Evolutionary conservation across 2,329 filamentous ascomycete genomes (phyloP).

Genomic region (Aspergillus fumigatus): DNA sequence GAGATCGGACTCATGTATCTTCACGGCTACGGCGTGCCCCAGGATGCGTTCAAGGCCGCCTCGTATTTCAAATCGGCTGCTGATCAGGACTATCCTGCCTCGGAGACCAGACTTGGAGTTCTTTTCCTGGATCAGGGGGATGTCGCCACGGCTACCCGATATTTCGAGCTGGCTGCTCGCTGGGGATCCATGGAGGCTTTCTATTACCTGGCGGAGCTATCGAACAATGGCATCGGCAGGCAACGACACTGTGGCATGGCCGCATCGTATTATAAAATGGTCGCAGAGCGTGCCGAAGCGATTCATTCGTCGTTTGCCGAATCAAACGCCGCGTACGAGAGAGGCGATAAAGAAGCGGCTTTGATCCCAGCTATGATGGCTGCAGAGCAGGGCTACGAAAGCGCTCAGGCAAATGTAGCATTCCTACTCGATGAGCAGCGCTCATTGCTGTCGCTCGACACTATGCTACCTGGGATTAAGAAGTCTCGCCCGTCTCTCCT

Average conservation of each 20-base stretch:
- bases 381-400: conserved; percentile 88
- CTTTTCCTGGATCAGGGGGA: conserved; percentile 88
- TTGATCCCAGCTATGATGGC: conserved; percentile 79
- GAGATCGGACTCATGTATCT: conserved; percentile 79
- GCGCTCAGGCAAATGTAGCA: conserved; percentile 83
- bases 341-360: conserved; percentile 73
- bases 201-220: conserved; percentile 88
- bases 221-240: conserved; percentile 71
- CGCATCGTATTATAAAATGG: conserved; percentile 75
- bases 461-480: conserved; percentile 46
- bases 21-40: conserved; percentile 66
- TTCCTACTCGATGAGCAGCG: conserved; percentile 74
- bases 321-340: conserved; percentile 76
- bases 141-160: conserved; percentile 70
- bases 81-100: conserved; percentile 73
- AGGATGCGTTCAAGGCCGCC: conserved; percentile 67
- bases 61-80: conserved; percentile 74
- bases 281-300: conserved; percentile 68
- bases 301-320: conserved; percentile 75
- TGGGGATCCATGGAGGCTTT: conserved; percentile 83
- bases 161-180: conserved; percentile 80
- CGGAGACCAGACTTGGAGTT: conserved; percentile 76
- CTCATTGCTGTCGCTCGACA: conserved; percentile 55
- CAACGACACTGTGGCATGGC: conserved; percentile 75
- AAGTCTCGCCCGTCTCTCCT: conserved; percentile 45